Conservation (phyloP, 1,139 yeast species). For the Protomyces inouyei region DNA sequence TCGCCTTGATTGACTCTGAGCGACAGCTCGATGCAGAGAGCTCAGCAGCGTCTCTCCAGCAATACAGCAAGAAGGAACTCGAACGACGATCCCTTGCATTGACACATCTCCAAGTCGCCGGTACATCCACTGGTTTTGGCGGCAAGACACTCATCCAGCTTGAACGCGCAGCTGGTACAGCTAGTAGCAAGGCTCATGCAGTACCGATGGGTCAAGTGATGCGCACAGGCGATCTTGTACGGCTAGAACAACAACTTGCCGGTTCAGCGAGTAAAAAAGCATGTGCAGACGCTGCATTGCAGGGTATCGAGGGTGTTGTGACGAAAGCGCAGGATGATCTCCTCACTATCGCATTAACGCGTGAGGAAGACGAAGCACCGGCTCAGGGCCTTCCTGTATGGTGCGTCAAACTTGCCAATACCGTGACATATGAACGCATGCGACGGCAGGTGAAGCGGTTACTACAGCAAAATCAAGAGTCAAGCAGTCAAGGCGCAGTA, state of each 20-base stretch:
- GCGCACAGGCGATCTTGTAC: conserved; percentile 28
- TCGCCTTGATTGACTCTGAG: conserved; percentile 14
- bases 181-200: neutral
- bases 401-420: conserved; percentile 42
- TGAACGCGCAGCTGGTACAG: conserved; percentile 5
- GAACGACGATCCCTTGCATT: conserved; percentile 27
- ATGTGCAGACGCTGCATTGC: neutral
- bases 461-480: conserved; percentile 41
- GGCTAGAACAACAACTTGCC: conserved; percentile 19
- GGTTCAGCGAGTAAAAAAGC: conserved; percentile 3
- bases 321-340: conserved; percentile 47
- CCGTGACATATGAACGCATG: conserved; percentile 57
- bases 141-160: conserved; percentile 23
- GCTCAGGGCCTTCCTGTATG: conserved; percentile 37
- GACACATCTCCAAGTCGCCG: conserved; percentile 14
- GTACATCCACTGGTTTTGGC: conserved; percentile 27
- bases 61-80: conserved; percentile 10
- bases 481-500: conserved; percentile 16
- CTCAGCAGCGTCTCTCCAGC: conserved; percentile 1
- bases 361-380: conserved; percentile 42
- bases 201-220: neutral
- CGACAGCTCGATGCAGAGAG: conserved; percentile 12
- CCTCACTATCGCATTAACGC: conserved; percentile 61
- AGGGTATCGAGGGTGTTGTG: conserved; percentile 55
- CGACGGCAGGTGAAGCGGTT: conserved; percentile 69